Conservation (phyloP, 2,329 filamentous ascomycete species). For the Dothidotthia symphoricarpi region DNA sequence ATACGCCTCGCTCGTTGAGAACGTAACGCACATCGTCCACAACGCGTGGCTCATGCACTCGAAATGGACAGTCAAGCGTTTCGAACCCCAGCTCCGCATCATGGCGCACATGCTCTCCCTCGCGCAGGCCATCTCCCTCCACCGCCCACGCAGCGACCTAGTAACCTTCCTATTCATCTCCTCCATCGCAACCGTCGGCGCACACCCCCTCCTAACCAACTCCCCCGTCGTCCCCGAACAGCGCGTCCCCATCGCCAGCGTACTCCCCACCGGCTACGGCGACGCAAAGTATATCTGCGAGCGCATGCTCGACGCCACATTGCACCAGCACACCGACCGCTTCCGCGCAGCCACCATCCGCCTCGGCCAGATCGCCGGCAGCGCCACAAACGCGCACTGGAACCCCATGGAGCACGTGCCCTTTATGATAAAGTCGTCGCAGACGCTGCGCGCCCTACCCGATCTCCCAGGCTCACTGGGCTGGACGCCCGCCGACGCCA, state of each 20-base stretch:
- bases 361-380: conserved; percentile 56
- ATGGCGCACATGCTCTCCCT: conserved; percentile 53
- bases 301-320: conserved; percentile 50
- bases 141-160: conserved; percentile 7
- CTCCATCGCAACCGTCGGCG: conserved; percentile 44
- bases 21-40: conserved; percentile 54
- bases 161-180: conserved; percentile 45
- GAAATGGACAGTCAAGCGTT: conserved; percentile 51
- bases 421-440: conserved; percentile 53
- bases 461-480: conserved; percentile 2
- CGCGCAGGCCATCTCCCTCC: conserved; percentile 33
- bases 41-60: conserved; percentile 59
- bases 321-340: conserved; percentile 43
- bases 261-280: conserved; percentile 51
- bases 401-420: conserved; percentile 54
- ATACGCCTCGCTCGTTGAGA: conserved; percentile 40
- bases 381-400: conserved; percentile 53
- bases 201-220: conserved; percentile 17
- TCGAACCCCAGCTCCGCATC: conserved; percentile 52
- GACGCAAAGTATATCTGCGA: conserved; percentile 56
- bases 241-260: conserved; percentile 40
- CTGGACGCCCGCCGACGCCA: conserved; percentile 53
- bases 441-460: conserved; percentile 47
- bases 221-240: conserved; percentile 45
- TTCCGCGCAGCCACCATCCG: conserved; percentile 50